Base-by-base conservation (phyloP, 192 early-diverging fungal genomes). In the Jimgerdemannia flammicorona region DNA sequence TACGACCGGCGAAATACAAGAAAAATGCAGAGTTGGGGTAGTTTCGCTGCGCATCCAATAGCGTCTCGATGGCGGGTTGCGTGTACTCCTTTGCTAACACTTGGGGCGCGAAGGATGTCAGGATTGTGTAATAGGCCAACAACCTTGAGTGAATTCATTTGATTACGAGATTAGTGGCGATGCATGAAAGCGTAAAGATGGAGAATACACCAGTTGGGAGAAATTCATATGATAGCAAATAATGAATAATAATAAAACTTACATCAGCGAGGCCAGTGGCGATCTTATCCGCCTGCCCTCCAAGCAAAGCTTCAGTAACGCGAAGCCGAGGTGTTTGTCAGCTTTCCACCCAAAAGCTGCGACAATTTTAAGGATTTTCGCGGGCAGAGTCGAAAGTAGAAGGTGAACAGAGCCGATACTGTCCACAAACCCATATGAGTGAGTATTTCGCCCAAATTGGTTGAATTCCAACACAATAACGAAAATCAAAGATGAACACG, bases 301-400 rank as follows among this genome's bases (percentile, higher is more conserved):
- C 69, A 84, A 74, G 63, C 81, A 79, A 68, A 79, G 77, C 44
- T 82, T 81, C 11, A 89, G 71, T 39, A 89, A 64, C 11, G 85
- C 86, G 69, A 89, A 83, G 10, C 87, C 87, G 64, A 89, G 79
- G 40, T 84, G 77, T 72, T 85, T 85, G 75, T 89, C 84, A 14
- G 81, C 84, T 44, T 77, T 80, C 82, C 85, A 89, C 8, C 86
- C 87, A 69, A 89, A 86, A 3, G 86, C 82, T 2, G 85, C 77
- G 41, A 89, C 81, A 29, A 86, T 78, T 3, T 81, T 78, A 3
- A 86, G 73, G 20, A 86, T 81, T 71, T 85, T 87, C 10, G 75
- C 68, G 0, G 87, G 85, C 66, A 88, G 63, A 29, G 78, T 78
- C 9, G 85, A 79, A 20, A 88, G 69, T 3, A 88, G 81, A 7